Conservation (phyloP, 1,139 yeast species). For the Geotrichum klebahnii region DNA sequence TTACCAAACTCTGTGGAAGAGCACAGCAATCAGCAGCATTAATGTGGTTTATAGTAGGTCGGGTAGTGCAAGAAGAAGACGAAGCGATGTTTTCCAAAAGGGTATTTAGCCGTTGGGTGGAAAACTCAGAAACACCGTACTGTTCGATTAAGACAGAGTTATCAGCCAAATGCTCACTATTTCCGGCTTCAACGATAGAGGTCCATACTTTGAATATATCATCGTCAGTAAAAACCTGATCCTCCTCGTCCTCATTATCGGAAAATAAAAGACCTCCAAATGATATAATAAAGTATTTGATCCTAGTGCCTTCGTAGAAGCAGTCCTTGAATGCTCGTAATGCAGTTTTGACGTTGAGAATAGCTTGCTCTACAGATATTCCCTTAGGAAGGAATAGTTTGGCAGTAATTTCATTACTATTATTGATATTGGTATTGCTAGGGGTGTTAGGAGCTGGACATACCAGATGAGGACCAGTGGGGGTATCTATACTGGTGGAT, state of each 20-base stretch:
- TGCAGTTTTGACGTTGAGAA: constrained; percentile 7
- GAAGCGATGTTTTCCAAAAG: constrained; percentile 23
- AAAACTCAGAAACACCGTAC: constrained; percentile 36
- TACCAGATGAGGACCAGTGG: constrained; percentile 7
- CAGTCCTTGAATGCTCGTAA: constrained; percentile 6
- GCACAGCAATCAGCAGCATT: constrained; percentile 38
- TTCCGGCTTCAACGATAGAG: constrained; percentile 21
- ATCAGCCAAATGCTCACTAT: constrained; percentile 6
- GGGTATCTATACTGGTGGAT: constrained; percentile 5
- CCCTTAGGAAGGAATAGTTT: constrained; percentile 31
- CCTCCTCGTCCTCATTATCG: constrained; percentile 27
- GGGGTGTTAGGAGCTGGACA: constrained; percentile 2
- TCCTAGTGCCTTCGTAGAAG: constrained; percentile 10
- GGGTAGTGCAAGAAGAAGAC: constrained; percentile 16
- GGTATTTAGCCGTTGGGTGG: constrained; percentile 26
- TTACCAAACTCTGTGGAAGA: constrained; percentile 34
- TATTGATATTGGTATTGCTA: not conserved
- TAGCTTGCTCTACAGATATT: constrained; percentile 9
- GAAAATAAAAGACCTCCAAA: constrained; percentile 32
- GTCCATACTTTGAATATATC: constrained; percentile 29
- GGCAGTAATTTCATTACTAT: constrained; percentile 25
- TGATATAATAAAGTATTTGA: constrained; percentile 29
- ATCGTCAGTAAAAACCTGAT: constrained; percentile 19
- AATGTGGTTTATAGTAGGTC: constrained; percentile 34
- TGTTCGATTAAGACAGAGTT: constrained; percentile 22